Evolutionary conservation across 352 stramenopile species (phyloP).

Genomic region (Globisporangium solare): DNA sequence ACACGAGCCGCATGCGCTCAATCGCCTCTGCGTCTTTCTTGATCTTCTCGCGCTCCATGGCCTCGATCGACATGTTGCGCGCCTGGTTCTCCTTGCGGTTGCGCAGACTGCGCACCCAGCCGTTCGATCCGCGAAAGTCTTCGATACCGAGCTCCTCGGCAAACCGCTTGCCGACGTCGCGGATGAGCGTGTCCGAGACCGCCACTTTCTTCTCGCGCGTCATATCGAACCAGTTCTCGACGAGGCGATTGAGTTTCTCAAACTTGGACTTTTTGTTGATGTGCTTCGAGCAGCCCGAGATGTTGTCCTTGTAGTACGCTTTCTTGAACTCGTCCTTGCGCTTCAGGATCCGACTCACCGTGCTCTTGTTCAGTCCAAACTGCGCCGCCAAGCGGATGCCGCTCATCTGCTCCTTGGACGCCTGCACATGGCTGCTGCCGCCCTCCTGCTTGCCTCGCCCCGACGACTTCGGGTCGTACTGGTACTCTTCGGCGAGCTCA

Average conservation of each 20-base stretch:
- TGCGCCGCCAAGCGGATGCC: constrained; percentile 67
- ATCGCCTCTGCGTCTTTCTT: constrained; percentile 75
- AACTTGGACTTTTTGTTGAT: constrained; percentile 89
- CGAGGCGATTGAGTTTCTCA: constrained; percentile 73
- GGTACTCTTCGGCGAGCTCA: constrained; percentile 75
- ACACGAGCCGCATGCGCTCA: constrained; percentile 61
- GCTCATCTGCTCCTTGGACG: constrained; percentile 53
- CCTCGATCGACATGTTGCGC: constrained; percentile 49
- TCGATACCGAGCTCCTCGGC: constrained; percentile 68
- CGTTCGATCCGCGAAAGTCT: constrained; percentile 76
- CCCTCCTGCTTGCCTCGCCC: constrained; percentile 33
- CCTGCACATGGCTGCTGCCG: not conserved
- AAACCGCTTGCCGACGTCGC: constrained; percentile 67
- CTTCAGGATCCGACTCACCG: constrained; percentile 80
- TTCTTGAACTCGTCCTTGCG: constrained; percentile 86
- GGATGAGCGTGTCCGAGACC: constrained; percentile 70
- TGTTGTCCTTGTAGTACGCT: constrained; percentile 83
- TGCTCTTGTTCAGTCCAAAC: constrained; percentile 81
- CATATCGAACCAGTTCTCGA: constrained; percentile 84
- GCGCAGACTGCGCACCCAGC: constrained; percentile 72
- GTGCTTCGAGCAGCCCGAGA: constrained; percentile 78
- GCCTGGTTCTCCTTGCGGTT: constrained; percentile 71
- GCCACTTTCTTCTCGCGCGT: constrained; percentile 65
- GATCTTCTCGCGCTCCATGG: constrained; percentile 46
- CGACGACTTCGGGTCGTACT: constrained; percentile 66